A percentile compares a stretch with the other conserved stretches of the same genome.
These are phyloP conservation scores for Rhododendron simsii DNA, from an alignment of 148 eudicot genomes.

Conservation along the genomic window DNA sequence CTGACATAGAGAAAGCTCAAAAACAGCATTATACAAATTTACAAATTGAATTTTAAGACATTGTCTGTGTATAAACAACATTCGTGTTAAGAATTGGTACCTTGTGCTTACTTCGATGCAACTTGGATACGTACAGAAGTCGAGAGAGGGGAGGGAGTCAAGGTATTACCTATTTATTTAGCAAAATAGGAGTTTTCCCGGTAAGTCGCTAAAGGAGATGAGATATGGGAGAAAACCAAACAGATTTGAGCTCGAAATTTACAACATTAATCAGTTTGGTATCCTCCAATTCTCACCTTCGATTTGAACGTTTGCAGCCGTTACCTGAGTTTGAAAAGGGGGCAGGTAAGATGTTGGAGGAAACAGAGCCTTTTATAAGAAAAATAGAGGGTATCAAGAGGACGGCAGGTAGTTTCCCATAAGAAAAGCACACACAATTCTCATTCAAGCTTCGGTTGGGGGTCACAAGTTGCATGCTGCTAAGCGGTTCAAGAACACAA, in stretches of 20 bases:
- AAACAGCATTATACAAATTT: not conserved
- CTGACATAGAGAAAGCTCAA: not conserved
- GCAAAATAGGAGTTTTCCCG: too few species aligned
- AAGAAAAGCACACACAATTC: not conserved
- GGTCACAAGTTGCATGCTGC: not conserved
- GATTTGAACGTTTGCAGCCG: not conserved
- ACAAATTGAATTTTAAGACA: not conserved
- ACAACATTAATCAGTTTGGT: not conserved
- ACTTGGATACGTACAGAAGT: not conserved
- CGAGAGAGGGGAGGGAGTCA: not conserved
- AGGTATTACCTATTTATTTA: too few species aligned
- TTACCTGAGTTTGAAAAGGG: not conserved
- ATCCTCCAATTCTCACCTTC: not conserved
- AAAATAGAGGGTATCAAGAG: not conserved
- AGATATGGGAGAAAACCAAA: not conserved
- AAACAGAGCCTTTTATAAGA: not conserved
- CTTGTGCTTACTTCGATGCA: not conserved
- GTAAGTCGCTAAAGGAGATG: not conserved
- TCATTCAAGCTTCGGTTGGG: not conserved
- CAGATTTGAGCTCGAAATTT: not conserved
- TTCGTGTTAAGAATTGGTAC: not conserved
- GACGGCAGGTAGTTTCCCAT: not conserved
- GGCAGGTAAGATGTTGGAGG: not conserved
- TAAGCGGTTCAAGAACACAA: not conserved
- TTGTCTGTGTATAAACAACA: not conserved